Base-by-base conservation (phyloP, 179 eudicot species). In the Heliamphora pulchella region DNA sequence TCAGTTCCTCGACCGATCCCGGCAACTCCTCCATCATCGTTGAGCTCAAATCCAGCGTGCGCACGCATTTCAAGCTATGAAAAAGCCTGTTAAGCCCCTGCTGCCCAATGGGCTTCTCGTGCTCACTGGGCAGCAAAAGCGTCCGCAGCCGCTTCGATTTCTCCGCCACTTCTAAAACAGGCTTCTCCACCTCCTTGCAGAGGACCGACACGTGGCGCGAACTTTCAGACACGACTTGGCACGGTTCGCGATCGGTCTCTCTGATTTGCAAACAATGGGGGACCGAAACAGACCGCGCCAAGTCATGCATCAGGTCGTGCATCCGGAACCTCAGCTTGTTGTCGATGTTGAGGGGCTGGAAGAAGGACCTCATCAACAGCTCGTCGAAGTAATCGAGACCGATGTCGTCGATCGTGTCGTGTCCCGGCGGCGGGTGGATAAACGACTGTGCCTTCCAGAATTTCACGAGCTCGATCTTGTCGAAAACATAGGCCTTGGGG, bases 231-330 rank as follows among this genome's bases (percentile, higher is more conserved):
- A 31, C 31, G 66, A 83, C 57, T 14, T 64, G 59, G 76, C 0
- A 10, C 1, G 78, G 9, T 10, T 61, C 57, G 41, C 47, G 31
- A 31, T 31, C 31, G 31, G 31, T 64, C 20, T 76, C 83, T 58
- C 71, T 65, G 18, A 80, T 51, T 71, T 71, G 82, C 51, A 55
- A 79, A 67, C 78, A 83, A 50, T 2, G 6, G 51, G n/a, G 17
- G 47, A 74, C 71, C 1, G 86, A 76, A 70, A 82, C 79, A 50
- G 79, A 79, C 65, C 59, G 78, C 3, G 87, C 87, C 59, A 84
- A 71, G 46, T 84, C 87, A 72, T 84, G 84, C 46, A 71, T 70
- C 15, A 84, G 82, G 65, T 79, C 87, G 10, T 84, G 87, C 84
- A 84, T 82, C 79, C 22, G 82, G 71, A 64, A 84, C 14, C 80